Base-by-base conservation (phyloP, 176 grass and related monocot species). In the Avena eriantha region DNA sequence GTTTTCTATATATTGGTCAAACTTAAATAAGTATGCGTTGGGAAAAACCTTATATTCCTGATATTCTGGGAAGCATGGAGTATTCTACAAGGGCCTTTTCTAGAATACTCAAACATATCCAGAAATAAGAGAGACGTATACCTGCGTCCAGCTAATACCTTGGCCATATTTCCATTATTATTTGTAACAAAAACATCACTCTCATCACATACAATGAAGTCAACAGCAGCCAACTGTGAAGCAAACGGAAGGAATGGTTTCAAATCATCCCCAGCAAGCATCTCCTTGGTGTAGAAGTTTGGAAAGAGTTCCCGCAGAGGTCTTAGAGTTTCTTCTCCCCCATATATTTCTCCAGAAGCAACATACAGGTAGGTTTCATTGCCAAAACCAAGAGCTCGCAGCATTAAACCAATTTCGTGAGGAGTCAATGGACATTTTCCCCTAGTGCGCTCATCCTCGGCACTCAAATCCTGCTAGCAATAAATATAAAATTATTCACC, bases 111-210 rank as follows among this genome's bases (percentile, higher is more conserved):
- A 23, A 57, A 16, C 24, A 57, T 80, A 88, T 69, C 18, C 26
- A 82, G 21, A 45, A 26, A 56, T 26, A 75, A 51, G 69, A 89
- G 43, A 15, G 56, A 56, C 41, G 13, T 61, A 78, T 85, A 98
- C 97, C 97, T 95, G 64, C 80, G 88, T 19, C 96, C 93, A 80
- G 96, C 92, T 88, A 98, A 91, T 84, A 94, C 85, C 83, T 96
- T 98, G 80, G 96, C 96, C 96, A 98, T 98, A 77, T 98, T 98
- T 77, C 96, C 96, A 80, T 98, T 98, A 89, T 98, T 96, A 88
- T 98, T 98, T 39, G 96, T 86, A 69, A 92, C 90, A 43, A 96
- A 91, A 68, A 98, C 96, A 96, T 93, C 87, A 76, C 96, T 96
- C 43, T 91, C 87, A 87, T 93, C 90, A 57, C 88, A 98, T 55